Percentiles rank a stretch among this genome's conserved stretches.
Conservation (phyloP, 225 moss, liverwort and hornwort genomes). For the Rhytidiadelphus loreus region DNA sequence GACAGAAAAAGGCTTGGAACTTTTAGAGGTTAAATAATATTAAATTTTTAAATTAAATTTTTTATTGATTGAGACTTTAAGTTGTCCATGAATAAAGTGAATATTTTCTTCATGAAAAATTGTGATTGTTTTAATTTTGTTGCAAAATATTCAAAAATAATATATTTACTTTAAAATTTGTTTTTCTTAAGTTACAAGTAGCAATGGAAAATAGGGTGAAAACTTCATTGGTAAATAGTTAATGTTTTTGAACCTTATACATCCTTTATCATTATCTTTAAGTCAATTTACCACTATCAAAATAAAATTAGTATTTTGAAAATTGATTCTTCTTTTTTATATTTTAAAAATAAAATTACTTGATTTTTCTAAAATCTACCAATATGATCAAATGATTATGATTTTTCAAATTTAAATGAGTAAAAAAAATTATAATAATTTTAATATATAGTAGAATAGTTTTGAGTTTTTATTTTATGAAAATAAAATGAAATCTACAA, state of each 20-base stretch:
- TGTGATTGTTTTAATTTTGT: no score
- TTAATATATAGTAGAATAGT: neutral
- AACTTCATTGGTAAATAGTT: neutral
- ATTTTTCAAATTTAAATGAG: neutral
- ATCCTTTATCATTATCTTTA: neutral
- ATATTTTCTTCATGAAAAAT: no score
- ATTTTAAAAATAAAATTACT: neutral
- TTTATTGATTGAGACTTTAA: no score
- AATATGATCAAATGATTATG: neutral
- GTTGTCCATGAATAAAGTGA: no score
- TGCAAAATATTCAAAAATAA: no score
- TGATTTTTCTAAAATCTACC: neutral
- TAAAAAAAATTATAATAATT: neutral
- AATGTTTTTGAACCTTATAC: neutral
- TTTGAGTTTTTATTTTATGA: no score
- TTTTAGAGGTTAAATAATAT: no score
- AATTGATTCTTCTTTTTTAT: neutral
- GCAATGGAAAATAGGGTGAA: neutral
- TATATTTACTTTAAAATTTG: neutral
- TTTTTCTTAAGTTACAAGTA: neutral
- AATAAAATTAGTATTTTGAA: neutral
- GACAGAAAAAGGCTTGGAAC: no score
- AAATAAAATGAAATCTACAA: neutral
- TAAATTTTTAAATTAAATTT: no score
- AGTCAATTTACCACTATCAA: neutral